phyloP scores from a whole-genome alignment of 495 filamentous ascomycete species.

The Penicillium ucsense region DNA sequence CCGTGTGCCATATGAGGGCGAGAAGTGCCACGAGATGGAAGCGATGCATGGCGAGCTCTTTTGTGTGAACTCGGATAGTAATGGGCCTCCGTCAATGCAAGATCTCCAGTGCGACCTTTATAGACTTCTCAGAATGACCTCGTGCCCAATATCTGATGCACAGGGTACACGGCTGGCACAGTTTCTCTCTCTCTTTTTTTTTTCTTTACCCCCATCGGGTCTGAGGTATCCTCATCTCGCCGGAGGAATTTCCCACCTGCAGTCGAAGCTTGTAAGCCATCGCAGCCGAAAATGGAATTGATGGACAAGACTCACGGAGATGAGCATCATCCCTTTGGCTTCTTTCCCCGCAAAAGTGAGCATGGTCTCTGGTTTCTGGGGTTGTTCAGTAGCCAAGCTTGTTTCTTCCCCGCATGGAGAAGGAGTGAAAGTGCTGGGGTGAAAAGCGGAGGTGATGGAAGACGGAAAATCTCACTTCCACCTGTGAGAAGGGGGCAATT shows the following conservation, averaged over 20 bases:
- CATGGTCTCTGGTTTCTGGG: neutral
- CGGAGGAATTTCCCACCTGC: no score
- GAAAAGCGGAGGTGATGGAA: neutral
- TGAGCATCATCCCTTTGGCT: neutral
- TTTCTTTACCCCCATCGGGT: no score
- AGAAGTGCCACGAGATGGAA: conserved; percentile 4
- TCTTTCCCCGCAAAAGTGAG: conserved; percentile 5
- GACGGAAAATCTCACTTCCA: conserved; percentile 18
- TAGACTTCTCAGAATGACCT: no score
- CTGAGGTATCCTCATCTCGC: no score
- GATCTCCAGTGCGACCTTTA: no score
- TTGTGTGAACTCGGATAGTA: no score
- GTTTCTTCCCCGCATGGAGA: conserved; percentile 10
- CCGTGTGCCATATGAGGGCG: conserved; percentile 1
- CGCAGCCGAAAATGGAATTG: no score
- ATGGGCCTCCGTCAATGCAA: no score
- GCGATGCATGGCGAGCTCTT: conserved; percentile 1
- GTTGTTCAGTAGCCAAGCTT: conserved; percentile 9
- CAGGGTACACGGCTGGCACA: no score
- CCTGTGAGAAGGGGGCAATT: conserved; percentile 4
- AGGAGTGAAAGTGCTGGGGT: conserved; percentile 8
- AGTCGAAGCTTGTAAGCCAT: no score
- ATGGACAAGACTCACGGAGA: neutral
- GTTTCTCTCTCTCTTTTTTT: no score
- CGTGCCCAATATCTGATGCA: no score